Conservation (phyloP, 805 yeast genomes). For the Ogataea paraovalis region DNA sequence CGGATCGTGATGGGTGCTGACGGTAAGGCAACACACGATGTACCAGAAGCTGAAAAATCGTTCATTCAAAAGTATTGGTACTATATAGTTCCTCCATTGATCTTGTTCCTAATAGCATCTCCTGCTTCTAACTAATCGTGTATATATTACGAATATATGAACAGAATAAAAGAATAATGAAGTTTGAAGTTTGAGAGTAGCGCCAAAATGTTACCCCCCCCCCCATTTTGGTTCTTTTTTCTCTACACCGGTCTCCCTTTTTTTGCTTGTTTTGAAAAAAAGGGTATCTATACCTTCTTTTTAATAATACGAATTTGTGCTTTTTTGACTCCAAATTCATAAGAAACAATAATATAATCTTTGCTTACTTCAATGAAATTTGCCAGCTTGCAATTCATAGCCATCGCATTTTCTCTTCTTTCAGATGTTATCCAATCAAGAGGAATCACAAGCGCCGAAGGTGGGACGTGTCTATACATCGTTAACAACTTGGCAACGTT, state of each 20-base stretch:
- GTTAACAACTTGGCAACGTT: constrained; percentile 31
- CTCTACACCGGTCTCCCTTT: too few relatives aligned
- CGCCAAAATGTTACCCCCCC: too few relatives aligned
- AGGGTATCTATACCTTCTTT: too few relatives aligned
- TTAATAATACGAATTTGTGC: too few relatives aligned
- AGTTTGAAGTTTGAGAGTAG: too few relatives aligned
- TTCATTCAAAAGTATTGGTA: constrained; percentile 63
- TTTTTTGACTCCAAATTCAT: background rate
- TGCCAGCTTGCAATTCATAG: background rate
- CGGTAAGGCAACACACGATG: constrained; percentile 8
- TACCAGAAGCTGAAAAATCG: constrained; percentile 30
- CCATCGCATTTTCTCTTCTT: background rate
- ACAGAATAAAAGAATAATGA: background rate
- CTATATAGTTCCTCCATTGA: constrained; percentile 49
- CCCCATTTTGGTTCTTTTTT: background rate
- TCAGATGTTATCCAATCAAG: constrained; percentile 15
- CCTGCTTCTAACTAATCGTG: constrained; percentile 10
- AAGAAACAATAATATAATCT: background rate
- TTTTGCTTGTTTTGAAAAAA: too few relatives aligned
- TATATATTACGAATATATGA: background rate
- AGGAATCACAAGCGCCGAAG: constrained; percentile 33
- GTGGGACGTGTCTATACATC: constrained; percentile 35
- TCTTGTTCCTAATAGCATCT: constrained; percentile 33
- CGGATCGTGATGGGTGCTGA: constrained; percentile 7
- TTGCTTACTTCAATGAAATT: background rate